Percentiles rank a stretch among this genome's conserved stretches.
Conservation (phyloP, 2,329 filamentous ascomycete species). For the Cladophialophora exuberans region DNA sequence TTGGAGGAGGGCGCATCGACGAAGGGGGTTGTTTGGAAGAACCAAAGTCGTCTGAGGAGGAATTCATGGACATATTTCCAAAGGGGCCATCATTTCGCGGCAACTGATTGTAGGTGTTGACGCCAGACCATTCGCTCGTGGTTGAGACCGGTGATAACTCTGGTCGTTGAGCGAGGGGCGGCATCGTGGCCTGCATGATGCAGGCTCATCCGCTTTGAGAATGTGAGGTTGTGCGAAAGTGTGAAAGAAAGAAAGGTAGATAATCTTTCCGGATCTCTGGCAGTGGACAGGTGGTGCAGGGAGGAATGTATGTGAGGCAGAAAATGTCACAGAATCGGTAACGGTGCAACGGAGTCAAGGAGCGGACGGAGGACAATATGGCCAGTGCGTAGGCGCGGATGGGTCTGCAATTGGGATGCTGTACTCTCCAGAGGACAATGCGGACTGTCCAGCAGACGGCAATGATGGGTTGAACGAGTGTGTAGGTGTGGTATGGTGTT, state of each 20-base stretch:
- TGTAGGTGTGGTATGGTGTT: slow-evolving; percentile 3
- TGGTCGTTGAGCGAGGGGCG: slow-evolving; percentile 18
- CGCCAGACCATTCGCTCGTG: slow-evolving; percentile 79
- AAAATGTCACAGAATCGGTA: slow-evolving; percentile 20
- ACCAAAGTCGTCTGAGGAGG: slow-evolving; percentile 21
- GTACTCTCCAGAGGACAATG: slow-evolving; percentile 5
- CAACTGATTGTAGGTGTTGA: slow-evolving; percentile 66
- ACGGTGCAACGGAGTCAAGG: slow-evolving; percentile 20
- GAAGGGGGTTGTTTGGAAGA: slow-evolving; percentile 14
- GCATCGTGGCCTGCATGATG: slow-evolving; percentile 28
- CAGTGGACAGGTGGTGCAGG: too few relatives aligned
- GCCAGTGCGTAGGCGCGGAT: slow-evolving; percentile 22
- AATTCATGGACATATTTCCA: slow-evolving; percentile 44
- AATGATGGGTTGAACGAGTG: slow-evolving; percentile 18
- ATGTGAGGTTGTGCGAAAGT: background rate
- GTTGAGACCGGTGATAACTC: slow-evolving; percentile 75
- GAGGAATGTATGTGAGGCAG: slow-evolving; percentile 20
- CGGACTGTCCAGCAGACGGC: slow-evolving; percentile 28
- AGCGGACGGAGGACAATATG: slow-evolving; percentile 18
- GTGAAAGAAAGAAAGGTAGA: background rate
- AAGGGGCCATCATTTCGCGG: slow-evolving; percentile 46
- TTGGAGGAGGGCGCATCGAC: slow-evolving; percentile 22
- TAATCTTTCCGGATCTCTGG: too few relatives aligned
- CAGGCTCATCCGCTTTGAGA: slow-evolving; percentile 6
- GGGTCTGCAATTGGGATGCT: slow-evolving; percentile 5